Conservation (phyloP, 257 asterid species). For the Paulownia fortunei region DNA sequence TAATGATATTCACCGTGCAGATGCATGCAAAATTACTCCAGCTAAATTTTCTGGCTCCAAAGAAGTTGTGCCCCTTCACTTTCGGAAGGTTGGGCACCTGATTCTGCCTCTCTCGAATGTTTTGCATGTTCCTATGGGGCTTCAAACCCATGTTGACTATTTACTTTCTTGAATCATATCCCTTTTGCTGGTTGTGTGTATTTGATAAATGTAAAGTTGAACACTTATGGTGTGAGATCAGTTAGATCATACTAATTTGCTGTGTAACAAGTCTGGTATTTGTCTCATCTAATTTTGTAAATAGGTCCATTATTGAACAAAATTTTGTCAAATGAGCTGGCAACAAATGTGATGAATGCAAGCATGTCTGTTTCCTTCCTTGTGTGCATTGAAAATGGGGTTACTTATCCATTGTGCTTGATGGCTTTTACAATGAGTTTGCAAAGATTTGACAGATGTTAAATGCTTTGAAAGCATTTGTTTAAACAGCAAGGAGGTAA, state of each 20-base stretch:
- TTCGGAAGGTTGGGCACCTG: conserved; percentile 66
- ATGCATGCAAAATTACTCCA: conserved; percentile 95
- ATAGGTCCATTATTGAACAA: neutral
- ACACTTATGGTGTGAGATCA: conserved; percentile 4
- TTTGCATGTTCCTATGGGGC: conserved; percentile 1
- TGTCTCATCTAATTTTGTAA: neutral
- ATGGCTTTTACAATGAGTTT: neutral
- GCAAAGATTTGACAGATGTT: neutral
- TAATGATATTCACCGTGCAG: conserved; percentile 72
- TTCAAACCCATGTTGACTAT: neutral
- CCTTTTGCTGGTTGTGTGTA: neutral
- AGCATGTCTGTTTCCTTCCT: neutral
- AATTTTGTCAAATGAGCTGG: conserved; percentile 1
- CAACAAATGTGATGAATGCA: neutral
- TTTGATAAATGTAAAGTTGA: neutral
- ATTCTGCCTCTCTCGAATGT: conserved; percentile 2
- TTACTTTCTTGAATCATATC: conserved; percentile 13
- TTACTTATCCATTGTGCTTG: neutral
- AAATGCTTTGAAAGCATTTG: neutral
- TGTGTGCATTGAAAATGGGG: neutral
- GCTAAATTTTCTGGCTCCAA: conserved; percentile 94
- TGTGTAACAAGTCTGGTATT: neutral
- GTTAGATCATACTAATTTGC: conserved; percentile 7
- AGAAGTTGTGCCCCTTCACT: conserved; percentile 88
- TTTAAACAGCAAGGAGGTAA: neutral